These are phyloP conservation scores for Apostasia ramifera DNA, from an alignment of 106 monocot species.

Conservation along the genomic window DNA sequence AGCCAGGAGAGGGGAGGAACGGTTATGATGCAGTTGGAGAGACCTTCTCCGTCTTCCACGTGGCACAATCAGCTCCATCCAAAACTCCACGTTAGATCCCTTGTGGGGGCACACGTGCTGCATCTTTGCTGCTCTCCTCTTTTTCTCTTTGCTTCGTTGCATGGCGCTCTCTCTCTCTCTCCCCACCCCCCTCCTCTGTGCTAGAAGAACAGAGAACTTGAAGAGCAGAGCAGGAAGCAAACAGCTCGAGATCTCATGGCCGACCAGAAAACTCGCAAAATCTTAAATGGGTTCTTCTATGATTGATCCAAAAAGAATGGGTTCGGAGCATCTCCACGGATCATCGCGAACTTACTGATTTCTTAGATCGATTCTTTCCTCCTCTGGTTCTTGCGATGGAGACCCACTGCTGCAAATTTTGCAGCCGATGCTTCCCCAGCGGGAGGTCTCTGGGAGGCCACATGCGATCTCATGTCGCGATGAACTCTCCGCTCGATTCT, in stretches of 20 bases:
- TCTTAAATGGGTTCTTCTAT: background rate
- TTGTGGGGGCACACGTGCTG: too few species aligned
- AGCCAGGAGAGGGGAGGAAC: too few species aligned
- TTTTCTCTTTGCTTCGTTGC: too few species aligned
- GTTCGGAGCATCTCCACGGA: background rate
- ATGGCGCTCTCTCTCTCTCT: too few species aligned
- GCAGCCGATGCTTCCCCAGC: slow-evolving; percentile 27
- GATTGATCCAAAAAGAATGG: background rate
- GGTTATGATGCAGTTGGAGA: too few species aligned
- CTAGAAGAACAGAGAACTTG: too few species aligned
- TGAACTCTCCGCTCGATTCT: background rate
- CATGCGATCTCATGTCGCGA: slow-evolving; percentile 38
- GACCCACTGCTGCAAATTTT: slow-evolving; percentile 34
- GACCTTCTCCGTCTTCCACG: too few species aligned
- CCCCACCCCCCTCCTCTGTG: too few species aligned
- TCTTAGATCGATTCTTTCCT: background rate
- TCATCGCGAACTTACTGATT: background rate
- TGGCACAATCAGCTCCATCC: too few species aligned
- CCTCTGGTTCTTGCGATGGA: slow-evolving; percentile 9
- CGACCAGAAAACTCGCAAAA: background rate
- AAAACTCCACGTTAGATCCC: too few species aligned
- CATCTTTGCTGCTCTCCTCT: too few species aligned
- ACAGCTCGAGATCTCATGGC: background rate
- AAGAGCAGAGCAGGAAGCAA: background rate
- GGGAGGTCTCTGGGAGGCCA: slow-evolving; percentile 47